Base-by-base conservation (phyloP, 1,284 basidiomycete species). In the Cryptococcus deneoformans region DNA sequence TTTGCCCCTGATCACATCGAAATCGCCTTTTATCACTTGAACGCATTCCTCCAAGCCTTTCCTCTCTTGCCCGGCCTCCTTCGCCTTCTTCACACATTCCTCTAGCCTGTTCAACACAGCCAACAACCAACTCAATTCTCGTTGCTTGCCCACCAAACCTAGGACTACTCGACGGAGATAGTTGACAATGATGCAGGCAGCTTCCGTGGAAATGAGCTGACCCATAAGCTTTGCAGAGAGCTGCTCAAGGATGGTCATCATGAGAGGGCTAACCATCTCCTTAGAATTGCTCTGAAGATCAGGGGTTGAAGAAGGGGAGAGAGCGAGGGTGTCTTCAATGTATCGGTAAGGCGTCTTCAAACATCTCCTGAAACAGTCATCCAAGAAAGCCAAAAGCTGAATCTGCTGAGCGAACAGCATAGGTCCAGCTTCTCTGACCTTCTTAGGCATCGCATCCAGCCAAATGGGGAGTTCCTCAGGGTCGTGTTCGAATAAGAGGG, bases 341-440 rank as follows among this genome's bases (percentile, higher is more conserved):
- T 96, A 98, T 40, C 86, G 84, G 73, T 94, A 90, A 0, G 92
- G 89, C 0, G 87, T 89, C 77, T 90, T 92, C 61, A 87, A 70
- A 64, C 87, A 92, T n/a, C 90, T 83, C 56, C 88, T 86, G 6
- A 89, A 80, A 68, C 90, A 95, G 48, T 93, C 90, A 66, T 98
- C 93, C 11, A 96, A 64, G 77, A 96, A 93, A 0, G 79, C 67
- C 4, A 90, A 79, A 3, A 93, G 82, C 40, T 82, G 78, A 9
- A 75, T 70, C 82, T 82, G 48, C 88, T 90, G 85, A 0, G 80
- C 81, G 43, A 87, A 59, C 29, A 69, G 71, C 6, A 79, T 72
- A 1, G 82, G 79, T 3, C 82, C 84, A 56, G 86, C 84, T 0
- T 60, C 61, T 0, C 83, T 62, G 79, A 75, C 12, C 75, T 78